phyloP scores from a whole-genome alignment of 306 rosid genomes.

The Cucurbita ficifolia region DNA sequence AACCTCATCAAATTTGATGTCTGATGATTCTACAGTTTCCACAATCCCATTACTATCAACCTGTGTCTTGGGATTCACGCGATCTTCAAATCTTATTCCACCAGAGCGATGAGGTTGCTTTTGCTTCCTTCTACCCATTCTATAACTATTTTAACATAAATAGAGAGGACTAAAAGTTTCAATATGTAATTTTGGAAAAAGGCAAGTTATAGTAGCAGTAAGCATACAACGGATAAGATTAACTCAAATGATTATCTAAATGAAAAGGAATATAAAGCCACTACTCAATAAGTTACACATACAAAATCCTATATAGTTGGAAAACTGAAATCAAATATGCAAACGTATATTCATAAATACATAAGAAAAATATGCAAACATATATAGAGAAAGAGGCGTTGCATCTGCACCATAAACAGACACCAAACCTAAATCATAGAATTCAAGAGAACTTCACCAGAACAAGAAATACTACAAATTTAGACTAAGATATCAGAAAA shows the following conservation, averaged over 20 bases:
- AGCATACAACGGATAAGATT: not conserved
- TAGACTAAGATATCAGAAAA: not conserved
- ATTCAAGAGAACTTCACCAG: not conserved
- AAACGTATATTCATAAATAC: not conserved
- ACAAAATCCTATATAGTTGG: not conserved
- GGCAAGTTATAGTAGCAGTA: not conserved
- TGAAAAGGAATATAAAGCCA: not conserved
- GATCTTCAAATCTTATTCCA: constrained; percentile 27
- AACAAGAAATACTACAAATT: not conserved
- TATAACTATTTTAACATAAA: not conserved
- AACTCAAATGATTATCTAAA: not conserved
- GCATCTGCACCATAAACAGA: not conserved
- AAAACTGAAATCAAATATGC: not conserved
- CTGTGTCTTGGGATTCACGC: constrained; percentile 22
- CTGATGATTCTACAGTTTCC: constrained; percentile 22
- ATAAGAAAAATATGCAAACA: not conserved
- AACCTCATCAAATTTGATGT: constrained; percentile 15
- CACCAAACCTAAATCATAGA: not conserved
- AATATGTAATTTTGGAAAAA: not conserved
- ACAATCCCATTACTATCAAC: constrained; percentile 20
- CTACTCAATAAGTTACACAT: not conserved
- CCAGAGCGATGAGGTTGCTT: constrained; percentile 55
- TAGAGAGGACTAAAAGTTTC: not conserved
- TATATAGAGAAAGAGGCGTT: not conserved
- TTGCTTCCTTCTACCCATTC: constrained; percentile 72